Evolutionary conservation across 148 eudicot species (phyloP).

Genomic region (Chenopodium formosanum): DNA sequence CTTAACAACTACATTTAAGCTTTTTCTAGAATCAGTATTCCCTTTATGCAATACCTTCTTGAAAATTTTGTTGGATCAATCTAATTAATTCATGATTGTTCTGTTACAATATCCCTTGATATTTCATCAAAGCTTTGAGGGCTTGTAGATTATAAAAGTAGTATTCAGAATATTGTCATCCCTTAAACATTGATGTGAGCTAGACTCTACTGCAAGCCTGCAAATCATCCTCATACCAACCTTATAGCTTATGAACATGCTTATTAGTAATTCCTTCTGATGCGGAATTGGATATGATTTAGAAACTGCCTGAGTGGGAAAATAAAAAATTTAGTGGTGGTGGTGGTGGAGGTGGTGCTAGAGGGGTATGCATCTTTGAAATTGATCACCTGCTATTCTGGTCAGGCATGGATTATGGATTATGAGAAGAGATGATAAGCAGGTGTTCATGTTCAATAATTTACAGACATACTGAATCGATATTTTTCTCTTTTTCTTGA

Average conservation of each 20-base stretch:
- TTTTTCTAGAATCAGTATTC: background rate
- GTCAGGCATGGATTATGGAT: background rate
- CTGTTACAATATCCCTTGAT: background rate
- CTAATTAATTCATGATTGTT: background rate
- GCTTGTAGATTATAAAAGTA: background rate
- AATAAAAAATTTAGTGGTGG: too few relatives aligned
- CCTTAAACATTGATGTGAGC: background rate
- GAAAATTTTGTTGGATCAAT: background rate
- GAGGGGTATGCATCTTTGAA: background rate
- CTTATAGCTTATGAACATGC: background rate
- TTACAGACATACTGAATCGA: background rate
- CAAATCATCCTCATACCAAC: background rate
- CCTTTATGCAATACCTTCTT: background rate
- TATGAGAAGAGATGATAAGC: background rate
- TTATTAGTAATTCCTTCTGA: background rate
- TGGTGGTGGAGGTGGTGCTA: too few relatives aligned
- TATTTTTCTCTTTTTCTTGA: background rate
- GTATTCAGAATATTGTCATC: background rate
- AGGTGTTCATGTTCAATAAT: background rate
- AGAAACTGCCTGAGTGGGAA: background rate
- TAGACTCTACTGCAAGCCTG: background rate
- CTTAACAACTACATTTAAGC: background rate
- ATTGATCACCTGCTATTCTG: background rate
- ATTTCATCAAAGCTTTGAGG: background rate
- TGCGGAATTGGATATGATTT: background rate